Conservation (phyloP, 202 grass and related monocot genomes). For the Panicum hallii region DNA sequence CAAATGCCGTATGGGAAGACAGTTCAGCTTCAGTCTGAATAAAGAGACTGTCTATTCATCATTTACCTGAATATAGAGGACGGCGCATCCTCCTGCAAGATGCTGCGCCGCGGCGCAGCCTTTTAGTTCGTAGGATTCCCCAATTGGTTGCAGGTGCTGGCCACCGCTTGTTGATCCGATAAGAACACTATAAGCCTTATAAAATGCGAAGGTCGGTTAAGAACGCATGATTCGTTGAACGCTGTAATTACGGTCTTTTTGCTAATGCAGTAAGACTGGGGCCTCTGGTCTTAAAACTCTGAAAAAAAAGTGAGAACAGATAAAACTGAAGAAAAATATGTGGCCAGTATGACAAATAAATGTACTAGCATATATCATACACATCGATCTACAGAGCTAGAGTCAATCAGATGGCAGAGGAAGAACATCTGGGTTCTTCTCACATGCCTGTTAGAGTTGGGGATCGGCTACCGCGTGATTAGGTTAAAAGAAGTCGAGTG, state of each 20-base stretch:
- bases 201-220: too few relatives aligned
- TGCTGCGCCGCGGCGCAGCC: neutral
- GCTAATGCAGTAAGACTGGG: too few relatives aligned
- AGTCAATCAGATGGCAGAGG: neutral
- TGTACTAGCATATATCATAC: conserved; percentile 18
- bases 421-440: conserved; percentile 2
- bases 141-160: neutral
- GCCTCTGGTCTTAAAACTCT: too few relatives aligned
- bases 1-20: neutral
- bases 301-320: neutral
- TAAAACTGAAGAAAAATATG: neutral
- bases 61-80: neutral
- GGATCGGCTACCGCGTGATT: too few relatives aligned
- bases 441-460: too few relatives aligned
- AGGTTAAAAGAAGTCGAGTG: too few relatives aligned
- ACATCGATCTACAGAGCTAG: conserved; percentile 18
- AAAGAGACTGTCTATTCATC: neutral
- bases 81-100: neutral
- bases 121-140: neutral
- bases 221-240: too few relatives aligned
- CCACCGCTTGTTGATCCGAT: neutral
- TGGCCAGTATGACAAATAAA: neutral
- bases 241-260: too few relatives aligned
- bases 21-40: neutral
- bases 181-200: too few relatives aligned